Evolutionary conservation across 2,329 filamentous ascomycete genomes (phyloP).

Genomic region (Coniochaeta sp.): DNA sequence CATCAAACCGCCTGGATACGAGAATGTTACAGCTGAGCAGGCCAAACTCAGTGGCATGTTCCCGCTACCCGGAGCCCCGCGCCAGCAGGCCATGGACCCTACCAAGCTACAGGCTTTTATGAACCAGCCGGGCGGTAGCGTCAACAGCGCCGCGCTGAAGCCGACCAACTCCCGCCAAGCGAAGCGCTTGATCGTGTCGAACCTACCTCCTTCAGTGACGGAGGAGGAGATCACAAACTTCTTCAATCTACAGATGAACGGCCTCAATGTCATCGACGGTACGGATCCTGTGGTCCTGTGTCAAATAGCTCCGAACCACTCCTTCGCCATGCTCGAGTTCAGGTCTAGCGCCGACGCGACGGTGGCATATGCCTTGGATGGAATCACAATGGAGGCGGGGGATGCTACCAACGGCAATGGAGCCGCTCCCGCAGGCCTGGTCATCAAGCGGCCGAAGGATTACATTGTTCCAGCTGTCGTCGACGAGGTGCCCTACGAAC

Average conservation of each 20-base stretch:
- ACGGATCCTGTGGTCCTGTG: conserved; percentile 79
- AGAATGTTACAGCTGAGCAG: conserved; percentile 96
- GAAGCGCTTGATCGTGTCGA: conserved; percentile 84
- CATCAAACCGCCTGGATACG: conserved; percentile 96
- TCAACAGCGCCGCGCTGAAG: conserved; percentile 73
- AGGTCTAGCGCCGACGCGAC: conserved; percentile 82
- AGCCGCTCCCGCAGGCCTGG: conserved; percentile 49
- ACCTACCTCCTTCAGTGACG: conserved; percentile 63
- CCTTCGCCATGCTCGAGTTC: conserved; percentile 87
- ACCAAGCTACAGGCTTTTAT: conserved; percentile 92
- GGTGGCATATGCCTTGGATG: conserved; percentile 81
- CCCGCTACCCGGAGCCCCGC: conserved; percentile 87
- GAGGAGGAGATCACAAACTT: conserved; percentile 74
- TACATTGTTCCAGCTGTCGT: conserved; percentile 84
- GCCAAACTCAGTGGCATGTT: conserved; percentile 99
- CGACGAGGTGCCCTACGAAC: conserved; percentile 66
- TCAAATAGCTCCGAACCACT: conserved; percentile 70
- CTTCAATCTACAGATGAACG: conserved; percentile 95
- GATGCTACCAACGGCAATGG: conserved; percentile 50
- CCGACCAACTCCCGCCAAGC: conserved; percentile 90
- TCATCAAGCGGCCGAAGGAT: conserved; percentile 85
- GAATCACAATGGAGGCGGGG: conserved; percentile 76
- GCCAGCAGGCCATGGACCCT: conserved; percentile 92
- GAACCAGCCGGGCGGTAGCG: conserved; percentile 70
- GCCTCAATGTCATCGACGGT: conserved; percentile 82